Base-by-base conservation (phyloP, 169 alveolate genomes). In the Toxoplasma gondii region DNA sequence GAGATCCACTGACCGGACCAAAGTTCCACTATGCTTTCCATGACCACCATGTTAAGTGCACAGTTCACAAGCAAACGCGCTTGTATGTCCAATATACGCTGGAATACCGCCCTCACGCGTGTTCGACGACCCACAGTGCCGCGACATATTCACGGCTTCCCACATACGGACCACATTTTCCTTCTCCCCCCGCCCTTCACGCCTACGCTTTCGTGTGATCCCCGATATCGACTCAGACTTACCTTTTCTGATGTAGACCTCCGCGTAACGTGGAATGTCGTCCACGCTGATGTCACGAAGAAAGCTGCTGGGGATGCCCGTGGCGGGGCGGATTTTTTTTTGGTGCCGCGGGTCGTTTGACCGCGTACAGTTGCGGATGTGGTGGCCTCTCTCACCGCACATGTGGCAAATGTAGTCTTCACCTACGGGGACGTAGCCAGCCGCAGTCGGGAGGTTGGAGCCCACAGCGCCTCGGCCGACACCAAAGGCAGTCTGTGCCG, bases 331-430 rank as follows among this genome's bases (percentile, higher is more conserved):
- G 34, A 92, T 64, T 88, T 92, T 92, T 78, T 92, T 92, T 44
- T 92, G 94, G 43, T 92, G 94, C 53, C 87, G 87, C 38, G 94
- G 91, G 67, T 92, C 94, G 31, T 87, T 39, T n/a, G 94, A 80
- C 87, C 80, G 78, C 16, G 82, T 87, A 91, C 94, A 92, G 84
- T 80, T 82, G 44, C 80, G 78, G 43, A 92, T 92, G 74, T 92
- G 94, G 70, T 92, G 94, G 17, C 94, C 94, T 44, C 87, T 34
- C 84, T 92, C 94, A 24, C 94, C 94, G 41, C 94, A 92, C 91
- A 92, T 81, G 83, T 92, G 91, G 84, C 94, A 92, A n/a, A 92
- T 82, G 69, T 92, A 92, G 34, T 92, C 94, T 7, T 84, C 70
- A 24, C 84, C 45, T 7, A 92, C 94, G 19, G 94, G 90, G 67